Evolutionary conservation across 805 yeast genomes (phyloP).

Genomic region (Maudiozyma barnettii): DNA sequence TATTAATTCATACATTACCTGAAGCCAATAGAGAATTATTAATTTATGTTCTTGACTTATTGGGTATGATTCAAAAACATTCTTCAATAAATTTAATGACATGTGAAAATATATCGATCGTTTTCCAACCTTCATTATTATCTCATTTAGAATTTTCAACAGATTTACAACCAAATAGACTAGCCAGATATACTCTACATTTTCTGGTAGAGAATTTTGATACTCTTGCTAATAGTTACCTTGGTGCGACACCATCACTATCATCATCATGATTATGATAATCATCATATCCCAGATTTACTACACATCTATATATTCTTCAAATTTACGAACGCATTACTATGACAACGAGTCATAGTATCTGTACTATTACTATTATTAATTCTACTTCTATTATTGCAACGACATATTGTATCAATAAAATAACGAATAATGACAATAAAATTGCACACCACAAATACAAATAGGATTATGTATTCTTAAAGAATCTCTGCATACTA

Average conservation of each 20-base stretch:
- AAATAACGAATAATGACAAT: no score
- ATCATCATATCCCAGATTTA: no score
- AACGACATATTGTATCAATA: no score
- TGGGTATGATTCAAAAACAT: conserved; percentile 70
- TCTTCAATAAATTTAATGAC: conserved; percentile 78
- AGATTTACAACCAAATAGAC: conserved; percentile 78
- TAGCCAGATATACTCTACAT: conserved; percentile 75
- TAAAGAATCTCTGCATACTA: no score
- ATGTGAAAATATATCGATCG: conserved; percentile 82
- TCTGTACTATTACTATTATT: no score
- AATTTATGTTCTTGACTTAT: conserved; percentile 74
- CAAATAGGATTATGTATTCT: no score
- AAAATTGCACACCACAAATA: no score
- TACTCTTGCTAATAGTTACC: conserved; percentile 37
- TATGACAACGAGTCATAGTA: no score
- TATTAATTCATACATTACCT: conserved; percentile 37
- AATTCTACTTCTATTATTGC: no score
- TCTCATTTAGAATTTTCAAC: conserved; percentile 86
- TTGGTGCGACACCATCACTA: neutral
- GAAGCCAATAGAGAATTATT: conserved; percentile 64
- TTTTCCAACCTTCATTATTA: conserved; percentile 87
- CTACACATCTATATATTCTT: neutral
- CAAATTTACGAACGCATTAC: no score
- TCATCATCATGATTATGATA: no score
- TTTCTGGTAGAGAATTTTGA: conserved; percentile 71